Conservation (phyloP, 2,329 filamentous ascomycete genomes). For the Chrysoporthe cubensis region DNA sequence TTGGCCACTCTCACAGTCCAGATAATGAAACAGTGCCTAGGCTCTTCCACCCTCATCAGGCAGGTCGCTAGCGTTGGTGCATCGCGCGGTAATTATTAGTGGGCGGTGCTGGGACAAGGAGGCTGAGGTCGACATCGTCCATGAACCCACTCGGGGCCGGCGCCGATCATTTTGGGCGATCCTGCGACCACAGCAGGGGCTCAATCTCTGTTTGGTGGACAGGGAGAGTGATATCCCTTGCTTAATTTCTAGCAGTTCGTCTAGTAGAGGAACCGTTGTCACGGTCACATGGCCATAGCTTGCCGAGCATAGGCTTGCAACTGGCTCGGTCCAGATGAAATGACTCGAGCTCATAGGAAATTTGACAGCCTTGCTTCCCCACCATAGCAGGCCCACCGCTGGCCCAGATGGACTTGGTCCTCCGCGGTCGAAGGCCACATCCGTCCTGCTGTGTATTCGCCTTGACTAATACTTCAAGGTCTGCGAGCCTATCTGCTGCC, state of each 20-base stretch:
- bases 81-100: neutral
- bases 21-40: neutral
- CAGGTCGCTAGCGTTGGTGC: neutral
- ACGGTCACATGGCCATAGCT: neutral
- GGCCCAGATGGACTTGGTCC: neutral
- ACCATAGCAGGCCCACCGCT: neutral
- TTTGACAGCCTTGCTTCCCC: neutral
- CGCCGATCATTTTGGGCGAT: neutral
- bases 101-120: neutral
- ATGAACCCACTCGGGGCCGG: neutral
- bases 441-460: neutral
- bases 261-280: neutral
- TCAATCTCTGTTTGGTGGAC: constrained; percentile 3
- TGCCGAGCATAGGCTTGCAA: neutral
- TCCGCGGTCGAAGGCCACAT: neutral
- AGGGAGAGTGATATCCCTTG: neutral
- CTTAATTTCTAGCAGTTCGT: neutral
- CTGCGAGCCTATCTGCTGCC: neutral
- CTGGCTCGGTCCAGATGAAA: neutral
- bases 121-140: neutral
- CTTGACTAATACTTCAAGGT: neutral
- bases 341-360: neutral
- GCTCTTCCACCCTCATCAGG: neutral
- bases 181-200: neutral
- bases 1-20: constrained; percentile 4